Conservation (phyloP, 768 basidiomycete genomes). For the Fistulinella prunicolor region DNA sequence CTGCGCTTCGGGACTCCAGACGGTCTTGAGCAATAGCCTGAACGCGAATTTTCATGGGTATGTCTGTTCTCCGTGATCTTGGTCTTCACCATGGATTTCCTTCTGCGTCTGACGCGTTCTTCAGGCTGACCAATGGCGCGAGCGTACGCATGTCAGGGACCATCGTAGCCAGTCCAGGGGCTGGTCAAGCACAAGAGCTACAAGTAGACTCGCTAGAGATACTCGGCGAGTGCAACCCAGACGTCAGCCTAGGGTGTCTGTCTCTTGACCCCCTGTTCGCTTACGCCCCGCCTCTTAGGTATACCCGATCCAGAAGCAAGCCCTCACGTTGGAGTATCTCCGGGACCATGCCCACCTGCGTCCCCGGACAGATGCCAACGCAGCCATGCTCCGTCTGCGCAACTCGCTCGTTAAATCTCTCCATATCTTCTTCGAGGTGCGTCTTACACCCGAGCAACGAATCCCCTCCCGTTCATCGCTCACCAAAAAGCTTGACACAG, state of each 20-base stretch:
- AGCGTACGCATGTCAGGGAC: constrained; percentile 50
- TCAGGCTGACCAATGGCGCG: constrained; percentile 52
- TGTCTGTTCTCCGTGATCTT: neutral
- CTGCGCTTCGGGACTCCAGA: constrained; percentile 66
- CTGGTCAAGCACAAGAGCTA: constrained; percentile 52
- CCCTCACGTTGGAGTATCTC: constrained; percentile 72
- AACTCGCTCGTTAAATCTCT: constrained; percentile 55
- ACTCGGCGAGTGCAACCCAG: constrained; percentile 57
- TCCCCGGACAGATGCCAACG: constrained; percentile 67
- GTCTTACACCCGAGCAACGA: constrained; percentile 23
- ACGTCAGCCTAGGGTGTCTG: constrained; percentile 34
- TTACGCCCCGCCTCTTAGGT: constrained; percentile 40
- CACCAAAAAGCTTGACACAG: constrained; percentile 37
- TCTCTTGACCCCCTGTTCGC: neutral
- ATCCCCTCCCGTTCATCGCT: constrained; percentile 9
- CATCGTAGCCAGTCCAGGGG: constrained; percentile 45
- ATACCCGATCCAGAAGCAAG: constrained; percentile 93
- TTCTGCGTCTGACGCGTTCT: constrained; percentile 3
- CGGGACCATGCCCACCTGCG: constrained; percentile 89
- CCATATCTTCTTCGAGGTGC: constrained; percentile 69
- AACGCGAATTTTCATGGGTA: constrained; percentile 19
- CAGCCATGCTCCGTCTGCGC: constrained; percentile 74
- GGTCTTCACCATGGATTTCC: no score
- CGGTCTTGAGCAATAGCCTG: constrained; percentile 52
- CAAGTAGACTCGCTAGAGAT: constrained; percentile 46